These are phyloP conservation scores for Solanum pinnatisectum DNA, from an alignment of 257 asterid species.

Conservation along the genomic window DNA sequence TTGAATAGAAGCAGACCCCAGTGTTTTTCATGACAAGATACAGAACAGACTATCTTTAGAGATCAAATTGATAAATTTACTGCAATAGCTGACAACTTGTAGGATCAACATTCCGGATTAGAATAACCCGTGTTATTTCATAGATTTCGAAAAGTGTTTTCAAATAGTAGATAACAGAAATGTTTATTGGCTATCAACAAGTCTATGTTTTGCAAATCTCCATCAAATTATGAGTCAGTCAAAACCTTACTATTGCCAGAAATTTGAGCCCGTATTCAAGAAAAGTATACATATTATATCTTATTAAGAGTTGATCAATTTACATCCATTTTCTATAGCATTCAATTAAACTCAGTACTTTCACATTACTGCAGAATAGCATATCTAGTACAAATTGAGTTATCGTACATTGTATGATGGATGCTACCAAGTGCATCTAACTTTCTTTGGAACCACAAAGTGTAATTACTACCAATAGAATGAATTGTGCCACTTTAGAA, in stretches of 20 bases:
- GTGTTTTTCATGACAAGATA: neutral
- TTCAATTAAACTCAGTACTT: neutral
- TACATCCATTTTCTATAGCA: neutral
- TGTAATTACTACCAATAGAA: neutral
- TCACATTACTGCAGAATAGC: neutral
- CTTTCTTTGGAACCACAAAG: neutral
- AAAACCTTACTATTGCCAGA: neutral
- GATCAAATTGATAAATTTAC: neutral
- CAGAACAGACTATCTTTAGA: neutral
- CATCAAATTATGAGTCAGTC: neutral
- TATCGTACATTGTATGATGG: neutral
- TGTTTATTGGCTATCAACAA: neutral
- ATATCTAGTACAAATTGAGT: neutral
- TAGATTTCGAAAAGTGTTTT: neutral
- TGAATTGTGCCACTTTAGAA: neutral
- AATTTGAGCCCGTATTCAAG: neutral
- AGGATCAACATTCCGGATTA: neutral
- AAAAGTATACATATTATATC: neutral
- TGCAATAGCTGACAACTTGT: neutral
- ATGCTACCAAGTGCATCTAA: neutral
- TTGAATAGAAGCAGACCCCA: neutral
- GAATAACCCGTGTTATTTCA: neutral
- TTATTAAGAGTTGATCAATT: neutral
- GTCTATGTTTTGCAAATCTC: neutral
- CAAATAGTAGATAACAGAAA: neutral